A percentile compares a stretch with the other conserved stretches of the same genome.
phyloP scores from a whole-genome alignment of 139 green algal species.

The Coelastrella sp. region DNA sequence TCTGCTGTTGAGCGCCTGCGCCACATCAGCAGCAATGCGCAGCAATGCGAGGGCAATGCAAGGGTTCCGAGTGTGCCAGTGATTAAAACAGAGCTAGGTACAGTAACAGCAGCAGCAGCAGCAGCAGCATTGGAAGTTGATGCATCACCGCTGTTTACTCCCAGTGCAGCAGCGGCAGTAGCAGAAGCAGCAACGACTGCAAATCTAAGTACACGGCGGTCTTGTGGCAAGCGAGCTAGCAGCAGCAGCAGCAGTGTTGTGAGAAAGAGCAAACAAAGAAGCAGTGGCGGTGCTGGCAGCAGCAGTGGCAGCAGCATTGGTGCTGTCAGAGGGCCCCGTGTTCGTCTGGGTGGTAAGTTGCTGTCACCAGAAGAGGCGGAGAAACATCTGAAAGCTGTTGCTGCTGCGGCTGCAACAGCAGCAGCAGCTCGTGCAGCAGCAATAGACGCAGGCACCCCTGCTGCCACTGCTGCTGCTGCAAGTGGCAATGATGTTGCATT shows the following conservation, averaged over 20 bases:
- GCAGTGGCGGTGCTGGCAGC: not conserved
- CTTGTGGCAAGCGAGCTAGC: not conserved
- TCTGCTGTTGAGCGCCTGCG: too few relatives aligned
- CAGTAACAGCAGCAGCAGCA: slow-evolving; percentile 3
- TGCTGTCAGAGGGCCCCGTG: not conserved
- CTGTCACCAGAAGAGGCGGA: slow-evolving; percentile 7
- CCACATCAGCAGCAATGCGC: too few relatives aligned
- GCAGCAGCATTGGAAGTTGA: not conserved
- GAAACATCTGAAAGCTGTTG: slow-evolving; percentile 13
- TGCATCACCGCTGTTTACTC: not conserved
- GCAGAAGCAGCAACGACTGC: not conserved
- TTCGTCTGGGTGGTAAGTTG: slow-evolving; percentile 15
- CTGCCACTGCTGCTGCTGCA: slow-evolving; percentile 14
- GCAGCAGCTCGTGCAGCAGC: not conserved
- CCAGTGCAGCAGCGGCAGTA: not conserved
- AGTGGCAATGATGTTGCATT: not conserved
- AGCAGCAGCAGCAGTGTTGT: not conserved
- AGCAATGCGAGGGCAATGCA: too few relatives aligned
- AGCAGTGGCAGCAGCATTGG: slow-evolving; percentile 28
- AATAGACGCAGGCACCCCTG: not conserved
- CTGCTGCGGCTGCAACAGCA: not conserved
- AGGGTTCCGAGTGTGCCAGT: not conserved
- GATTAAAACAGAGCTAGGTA: not conserved
- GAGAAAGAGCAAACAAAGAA: not conserved
- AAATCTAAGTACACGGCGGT: not conserved